These are phyloP conservation scores for Ilex aquifolium DNA, from an alignment of 257 asterid species.

Conservation along the genomic window DNA sequence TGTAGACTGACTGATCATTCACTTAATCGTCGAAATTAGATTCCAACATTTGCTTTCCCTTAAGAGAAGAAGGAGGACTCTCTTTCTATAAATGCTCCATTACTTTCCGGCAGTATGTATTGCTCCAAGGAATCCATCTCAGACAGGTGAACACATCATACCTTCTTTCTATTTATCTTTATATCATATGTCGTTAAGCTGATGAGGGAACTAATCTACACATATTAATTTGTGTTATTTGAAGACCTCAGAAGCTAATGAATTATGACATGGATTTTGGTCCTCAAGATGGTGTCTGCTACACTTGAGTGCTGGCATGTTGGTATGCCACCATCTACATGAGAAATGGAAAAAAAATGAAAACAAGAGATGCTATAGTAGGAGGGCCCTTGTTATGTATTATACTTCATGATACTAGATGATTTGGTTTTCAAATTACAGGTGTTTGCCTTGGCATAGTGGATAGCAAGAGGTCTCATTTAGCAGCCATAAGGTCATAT, in stretches of 20 bases:
- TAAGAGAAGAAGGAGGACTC: no score
- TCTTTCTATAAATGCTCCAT: not conserved
- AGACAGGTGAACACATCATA: not conserved
- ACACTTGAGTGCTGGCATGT: not conserved
- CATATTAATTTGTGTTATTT: no score
- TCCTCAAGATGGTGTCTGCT: not conserved
- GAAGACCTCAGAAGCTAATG: no score
- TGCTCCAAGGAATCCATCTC: not conserved
- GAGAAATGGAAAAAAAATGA: not conserved
- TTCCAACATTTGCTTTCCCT: no score
- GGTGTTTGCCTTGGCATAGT: not conserved
- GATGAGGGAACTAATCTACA: not conserved
- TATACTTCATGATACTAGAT: not conserved
- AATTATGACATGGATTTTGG: not conserved
- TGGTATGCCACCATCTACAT: not conserved
- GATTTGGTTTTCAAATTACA: not conserved
- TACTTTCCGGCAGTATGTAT: not conserved
- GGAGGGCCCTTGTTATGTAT: not conserved
- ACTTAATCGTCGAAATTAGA: no score
- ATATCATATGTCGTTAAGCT: not conserved
- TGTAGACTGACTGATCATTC: no score
- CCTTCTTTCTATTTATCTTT: not conserved
- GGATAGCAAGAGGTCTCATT: not conserved
- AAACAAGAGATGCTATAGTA: not conserved
- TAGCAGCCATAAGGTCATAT: not conserved